Evolutionary conservation across 495 filamentous ascomycete genomes (phyloP), one percentile per base, ranked within the genome.

Genomic region (Lasiosphaeria ovina): DNA sequence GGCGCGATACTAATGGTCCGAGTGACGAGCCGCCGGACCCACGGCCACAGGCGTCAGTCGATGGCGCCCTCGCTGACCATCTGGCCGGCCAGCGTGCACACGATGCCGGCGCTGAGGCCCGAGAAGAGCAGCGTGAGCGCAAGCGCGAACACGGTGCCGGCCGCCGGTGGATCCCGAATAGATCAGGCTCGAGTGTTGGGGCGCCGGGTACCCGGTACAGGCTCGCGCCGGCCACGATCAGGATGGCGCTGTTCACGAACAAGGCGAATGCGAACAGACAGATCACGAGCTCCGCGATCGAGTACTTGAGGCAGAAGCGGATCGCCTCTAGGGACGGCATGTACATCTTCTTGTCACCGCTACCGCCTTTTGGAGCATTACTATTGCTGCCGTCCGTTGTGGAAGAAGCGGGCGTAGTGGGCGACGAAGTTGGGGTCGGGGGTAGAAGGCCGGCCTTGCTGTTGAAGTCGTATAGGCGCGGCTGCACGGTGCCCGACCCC

Each of bases 171-270:
- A 97, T 94, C 31, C 83, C 85, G 70, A 93, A 96, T 36, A 97
- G 84, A 58, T 92, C 87, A 14, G 89, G 90, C 58, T 81, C 74
- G 40, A 78, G 73, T 2, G 24, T 2, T 2, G 24, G 1, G 3
- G 86, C 85, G 12, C 78, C 76, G 3, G 77, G 66, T 16, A 78
- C 81, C 7, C 83, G 77, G 64, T 85, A 91, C 0, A 96, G 85
- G 1, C 88, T 85, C 4, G 91, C 87, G 40, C 91, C 92, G 3
- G 92, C 89, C 16, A 92, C 89, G 69, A 97, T 94, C 51, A 97
- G 85, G 67, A 97, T 96, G 57, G 92, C 82, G 60, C 85, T 89
- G 76, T 96, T 97, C 66, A 97, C 91, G 64, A 97, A 96, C 16
- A 96, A 83, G 6, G 92, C 92, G 67, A 95, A 94, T 17, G 90